A percentile compares a stretch with the other conserved stretches of the same genome.
These are phyloP conservation scores for Xenoacremonium recifei DNA, from an alignment of 2,329 filamentous ascomycete species.

Conservation along the genomic window DNA sequence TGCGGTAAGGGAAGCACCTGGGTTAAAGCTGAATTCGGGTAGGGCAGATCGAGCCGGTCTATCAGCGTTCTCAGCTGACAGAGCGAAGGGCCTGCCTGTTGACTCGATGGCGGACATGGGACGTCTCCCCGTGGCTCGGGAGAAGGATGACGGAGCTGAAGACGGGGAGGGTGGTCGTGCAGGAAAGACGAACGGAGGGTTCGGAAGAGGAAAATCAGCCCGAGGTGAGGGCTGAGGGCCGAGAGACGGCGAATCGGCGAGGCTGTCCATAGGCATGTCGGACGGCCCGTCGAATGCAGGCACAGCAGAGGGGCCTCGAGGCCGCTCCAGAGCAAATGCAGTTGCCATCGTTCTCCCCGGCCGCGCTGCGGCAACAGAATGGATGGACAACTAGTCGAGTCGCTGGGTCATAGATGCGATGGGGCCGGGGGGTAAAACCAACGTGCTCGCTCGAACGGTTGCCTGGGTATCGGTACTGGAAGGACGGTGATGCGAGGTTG, in stretches of 20 bases:
- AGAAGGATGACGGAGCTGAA: conserved; percentile 46
- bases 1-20: conserved; percentile 46
- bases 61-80: conserved; percentile 29
- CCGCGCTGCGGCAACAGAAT: conserved; percentile 50
- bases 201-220: conserved; percentile 46
- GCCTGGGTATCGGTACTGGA: conserved; percentile 5
- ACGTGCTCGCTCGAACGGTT: conserved; percentile 10
- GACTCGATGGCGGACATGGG: conserved; percentile 54
- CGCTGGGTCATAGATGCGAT: conserved; percentile 39
- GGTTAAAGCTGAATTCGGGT: conserved; percentile 57
- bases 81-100: conserved; percentile 31
- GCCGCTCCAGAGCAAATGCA: conserved; percentile 36
- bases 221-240: conserved; percentile 9
- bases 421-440: conserved; percentile 6
- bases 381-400: conserved; percentile 38
- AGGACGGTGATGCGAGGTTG: conserved; percentile 5
- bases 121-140: conserved; percentile 48
- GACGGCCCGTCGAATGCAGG: conserved; percentile 24
- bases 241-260: conserved; percentile 15
- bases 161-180: conserved; percentile 42
- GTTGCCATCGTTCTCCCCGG: conserved; percentile 44
- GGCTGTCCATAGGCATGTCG: conserved; percentile 21
- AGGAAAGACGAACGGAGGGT: conserved; percentile 66
- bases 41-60: conserved; percentile 35
- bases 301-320: conserved; percentile 28